Evolutionary conservation across 768 basidiomycete species (phyloP).

Genomic region (Hypholoma fasciculare): DNA sequence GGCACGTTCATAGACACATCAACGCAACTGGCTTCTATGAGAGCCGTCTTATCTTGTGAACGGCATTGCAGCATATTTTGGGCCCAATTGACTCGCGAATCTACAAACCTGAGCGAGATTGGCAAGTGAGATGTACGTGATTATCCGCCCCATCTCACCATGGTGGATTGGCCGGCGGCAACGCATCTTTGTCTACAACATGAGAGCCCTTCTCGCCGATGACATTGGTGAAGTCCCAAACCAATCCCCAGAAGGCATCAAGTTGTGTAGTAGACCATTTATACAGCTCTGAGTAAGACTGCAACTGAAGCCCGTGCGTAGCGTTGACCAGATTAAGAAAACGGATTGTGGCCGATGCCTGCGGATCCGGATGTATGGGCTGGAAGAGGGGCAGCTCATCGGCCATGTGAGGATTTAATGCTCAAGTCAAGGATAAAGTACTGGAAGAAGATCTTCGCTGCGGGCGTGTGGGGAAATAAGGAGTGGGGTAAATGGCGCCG

Average conservation of each 20-base stretch:
- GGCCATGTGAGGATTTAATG: not conserved
- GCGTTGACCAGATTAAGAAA: slow-evolving; percentile 55
- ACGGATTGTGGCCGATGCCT: slow-evolving; percentile 46
- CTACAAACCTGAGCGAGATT: slow-evolving; percentile 42
- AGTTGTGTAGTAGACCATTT: slow-evolving; percentile 62
- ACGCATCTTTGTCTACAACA: slow-evolving; percentile 54
- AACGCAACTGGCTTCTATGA: slow-evolving; percentile 69
- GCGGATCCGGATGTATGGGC: slow-evolving; percentile 39
- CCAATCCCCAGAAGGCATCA: slow-evolving; percentile 66
- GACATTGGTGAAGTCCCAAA: slow-evolving; percentile 71
- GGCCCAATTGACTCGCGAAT: slow-evolving; percentile 74
- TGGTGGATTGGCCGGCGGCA: slow-evolving; percentile 60
- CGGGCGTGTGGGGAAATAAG: slow-evolving; percentile 3
- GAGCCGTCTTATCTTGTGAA: slow-evolving; percentile 56
- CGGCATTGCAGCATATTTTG: slow-evolving; percentile 75
- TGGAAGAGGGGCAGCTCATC: slow-evolving; percentile 38
- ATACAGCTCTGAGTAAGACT: slow-evolving; percentile 64
- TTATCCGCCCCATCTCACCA: slow-evolving; percentile 46
- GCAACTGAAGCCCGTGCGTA: slow-evolving; percentile 41
- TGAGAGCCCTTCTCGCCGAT: slow-evolving; percentile 62
- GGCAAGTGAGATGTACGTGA: slow-evolving; percentile 7
- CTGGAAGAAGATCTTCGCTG: not conserved
- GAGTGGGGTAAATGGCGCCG: slow-evolving; percentile 10
- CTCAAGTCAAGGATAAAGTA: not conserved
- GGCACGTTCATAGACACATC: slow-evolving; percentile 14